Evolutionary conservation across 306 rosid species (phyloP).

Genomic region (Dicorynia guianensis): DNA sequence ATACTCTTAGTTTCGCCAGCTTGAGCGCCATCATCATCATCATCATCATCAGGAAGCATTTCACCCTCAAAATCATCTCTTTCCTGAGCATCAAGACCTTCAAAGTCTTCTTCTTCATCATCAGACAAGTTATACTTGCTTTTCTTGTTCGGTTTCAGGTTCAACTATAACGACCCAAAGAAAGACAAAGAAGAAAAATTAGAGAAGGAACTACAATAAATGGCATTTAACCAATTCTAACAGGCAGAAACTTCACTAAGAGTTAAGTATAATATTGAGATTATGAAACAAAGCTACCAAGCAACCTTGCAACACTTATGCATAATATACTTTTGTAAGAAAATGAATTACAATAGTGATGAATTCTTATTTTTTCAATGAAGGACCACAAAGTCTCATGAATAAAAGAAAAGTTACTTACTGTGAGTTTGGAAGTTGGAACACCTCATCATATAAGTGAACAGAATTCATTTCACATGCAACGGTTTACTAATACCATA

Average conservation of each 20-base stretch:
- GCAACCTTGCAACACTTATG: neutral
- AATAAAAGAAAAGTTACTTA: too few species aligned
- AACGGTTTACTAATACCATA: too few species aligned
- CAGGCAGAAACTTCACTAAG: neutral
- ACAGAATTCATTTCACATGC: too few species aligned
- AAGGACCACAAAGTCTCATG: too few species aligned
- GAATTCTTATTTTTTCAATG: too few species aligned
- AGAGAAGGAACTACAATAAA: neutral
- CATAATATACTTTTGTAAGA: neutral
- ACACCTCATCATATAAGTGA: too few species aligned
- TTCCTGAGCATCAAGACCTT: constrained; percentile 61
- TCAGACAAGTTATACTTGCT: constrained; percentile 84
- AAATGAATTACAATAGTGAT: neutral
- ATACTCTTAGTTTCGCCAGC: constrained; percentile 47
- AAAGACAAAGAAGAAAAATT: neutral
- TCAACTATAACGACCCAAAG: constrained; percentile 51
- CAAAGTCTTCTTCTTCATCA: constrained; percentile 71
- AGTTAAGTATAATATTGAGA: neutral
- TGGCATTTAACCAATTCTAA: constrained; percentile 18
- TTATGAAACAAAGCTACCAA: neutral
- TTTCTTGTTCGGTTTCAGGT: constrained; percentile 66
- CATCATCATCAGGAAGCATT: constrained; percentile 51
- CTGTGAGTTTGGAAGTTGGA: too few species aligned
- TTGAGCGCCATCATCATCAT: constrained; percentile 42
- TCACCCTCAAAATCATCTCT: constrained; percentile 89